Evolutionary conservation across 495 filamentous ascomycete species (phyloP).

Genomic region (Chaetomium cochliodes): DNA sequence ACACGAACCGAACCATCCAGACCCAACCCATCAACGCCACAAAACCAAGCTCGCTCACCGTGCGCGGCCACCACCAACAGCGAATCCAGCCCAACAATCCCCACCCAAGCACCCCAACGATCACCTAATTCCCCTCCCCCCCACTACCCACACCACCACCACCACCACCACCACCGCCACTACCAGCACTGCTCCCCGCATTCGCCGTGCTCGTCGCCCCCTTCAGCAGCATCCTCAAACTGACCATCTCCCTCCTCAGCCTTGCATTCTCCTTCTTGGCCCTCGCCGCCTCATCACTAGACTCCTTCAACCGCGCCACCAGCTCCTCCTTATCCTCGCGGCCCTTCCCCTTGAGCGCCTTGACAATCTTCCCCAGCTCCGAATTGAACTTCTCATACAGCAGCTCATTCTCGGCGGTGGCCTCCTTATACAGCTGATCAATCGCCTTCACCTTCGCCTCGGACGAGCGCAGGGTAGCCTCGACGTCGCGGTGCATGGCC

Average conservation of each 20-base stretch:
- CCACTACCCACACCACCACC: background rate
- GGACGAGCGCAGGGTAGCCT: conserved; percentile 63
- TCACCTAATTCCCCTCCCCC: conserved; percentile 17
- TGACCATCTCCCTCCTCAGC: conserved; percentile 53
- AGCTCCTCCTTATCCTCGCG: conserved; percentile 74
- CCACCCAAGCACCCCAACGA: conserved; percentile 13
- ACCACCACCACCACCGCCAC: background rate
- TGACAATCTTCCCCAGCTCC: conserved; percentile 80
- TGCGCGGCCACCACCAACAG: background rate
- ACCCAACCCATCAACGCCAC: background rate
- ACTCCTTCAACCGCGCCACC: conserved; percentile 61
- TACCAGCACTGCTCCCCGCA: background rate
- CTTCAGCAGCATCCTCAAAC: conserved; percentile 49
- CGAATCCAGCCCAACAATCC: conserved; percentile 9
- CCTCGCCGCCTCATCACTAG: conserved; percentile 64
- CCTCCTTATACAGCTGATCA: conserved; percentile 85
- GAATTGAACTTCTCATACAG: conserved; percentile 90
- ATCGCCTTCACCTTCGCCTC: conserved; percentile 79
- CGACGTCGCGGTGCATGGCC: conserved; percentile 63
- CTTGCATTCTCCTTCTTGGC: conserved; percentile 76
- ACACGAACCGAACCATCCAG: conserved; percentile 1
- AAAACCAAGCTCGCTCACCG: background rate
- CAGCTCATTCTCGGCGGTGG: conserved; percentile 89
- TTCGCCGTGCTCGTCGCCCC: conserved; percentile 20
- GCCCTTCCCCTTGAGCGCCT: conserved; percentile 63